Evolutionary conservation across 2,329 filamentous ascomycete species (phyloP).

Genomic region (Calonectria montana): DNA sequence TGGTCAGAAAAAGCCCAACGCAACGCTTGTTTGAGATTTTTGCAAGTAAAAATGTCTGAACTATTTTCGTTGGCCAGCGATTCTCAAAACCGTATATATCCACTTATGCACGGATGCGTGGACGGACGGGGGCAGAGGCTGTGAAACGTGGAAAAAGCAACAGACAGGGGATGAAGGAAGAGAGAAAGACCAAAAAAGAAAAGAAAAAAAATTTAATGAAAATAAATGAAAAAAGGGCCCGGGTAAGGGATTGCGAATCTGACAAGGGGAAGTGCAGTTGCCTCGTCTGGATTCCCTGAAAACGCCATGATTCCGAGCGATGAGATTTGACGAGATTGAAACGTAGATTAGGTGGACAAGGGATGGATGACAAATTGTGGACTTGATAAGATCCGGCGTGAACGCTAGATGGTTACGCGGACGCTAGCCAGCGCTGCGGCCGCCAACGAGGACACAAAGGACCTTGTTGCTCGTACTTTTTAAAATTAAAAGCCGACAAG

Average conservation of each 20-base stretch:
- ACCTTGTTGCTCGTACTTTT: not conserved
- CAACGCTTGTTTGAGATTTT: constrained; percentile 1
- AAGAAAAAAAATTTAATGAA: not conserved
- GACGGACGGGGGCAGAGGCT: not conserved
- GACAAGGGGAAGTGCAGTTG: not conserved
- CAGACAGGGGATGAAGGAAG: not conserved
- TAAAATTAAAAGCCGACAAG: not conserved
- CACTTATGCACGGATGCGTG: constrained; percentile 1
- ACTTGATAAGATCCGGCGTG: not conserved
- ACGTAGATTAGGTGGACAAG: constrained; percentile 3
- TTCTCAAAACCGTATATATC: not conserved
- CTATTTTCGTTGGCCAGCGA: not conserved
- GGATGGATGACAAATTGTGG: not conserved
- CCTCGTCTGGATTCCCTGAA: not conserved
- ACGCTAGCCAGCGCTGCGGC: not conserved
- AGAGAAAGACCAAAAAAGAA: not conserved
- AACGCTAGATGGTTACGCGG: not conserved
- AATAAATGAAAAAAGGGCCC: not conserved
- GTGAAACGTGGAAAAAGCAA: not conserved
- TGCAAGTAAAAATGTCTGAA: not conserved
- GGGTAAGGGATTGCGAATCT: not conserved
- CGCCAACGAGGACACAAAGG: not conserved
- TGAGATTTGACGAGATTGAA: constrained; percentile 11
- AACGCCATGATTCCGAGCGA: not conserved
- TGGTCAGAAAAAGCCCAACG: not conserved